Conservation (phyloP, 2,329 filamentous ascomycete species). For the Nemania sp. region DNA sequence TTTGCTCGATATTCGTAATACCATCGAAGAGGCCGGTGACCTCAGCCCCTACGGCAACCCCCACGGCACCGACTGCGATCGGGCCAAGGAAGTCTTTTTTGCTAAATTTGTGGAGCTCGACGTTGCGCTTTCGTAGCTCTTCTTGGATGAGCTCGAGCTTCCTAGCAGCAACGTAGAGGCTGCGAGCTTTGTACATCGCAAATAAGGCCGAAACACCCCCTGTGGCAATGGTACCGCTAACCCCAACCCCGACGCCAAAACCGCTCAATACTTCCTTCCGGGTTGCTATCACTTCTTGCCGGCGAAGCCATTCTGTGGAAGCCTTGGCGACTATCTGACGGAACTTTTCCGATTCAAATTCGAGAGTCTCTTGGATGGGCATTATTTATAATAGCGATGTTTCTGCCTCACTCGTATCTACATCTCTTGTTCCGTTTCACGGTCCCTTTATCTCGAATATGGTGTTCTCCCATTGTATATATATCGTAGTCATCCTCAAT, state of each 20-base stretch:
- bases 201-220: conserved; percentile 16
- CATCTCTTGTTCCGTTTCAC: neutral
- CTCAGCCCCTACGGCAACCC: neutral
- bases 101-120: conserved; percentile 19
- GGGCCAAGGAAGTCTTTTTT: conserved; percentile 14
- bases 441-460: neutral
- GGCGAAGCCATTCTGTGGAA: conserved; percentile 15
- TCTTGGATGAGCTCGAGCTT: conserved; percentile 19
- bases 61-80: neutral
- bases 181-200: conserved; percentile 18
- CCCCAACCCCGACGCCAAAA: conserved; percentile 7
- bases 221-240: neutral
- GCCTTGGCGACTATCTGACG: neutral
- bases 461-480: neutral
- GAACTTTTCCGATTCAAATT: conserved; percentile 14
- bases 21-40: conserved; percentile 13
- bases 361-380: conserved; percentile 26
- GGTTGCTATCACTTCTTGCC: conserved; percentile 16
- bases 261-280: conserved; percentile 5
- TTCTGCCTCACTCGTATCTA: neutral
- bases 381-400: conserved; percentile 3
- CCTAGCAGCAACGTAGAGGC: conserved; percentile 3
- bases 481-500: neutral
- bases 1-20: conserved; percentile 17
- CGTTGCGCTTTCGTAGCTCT: conserved; percentile 13